phyloP scores from a whole-genome alignment of 768 basidiomycete genomes.

The Rhodocollybia butyracea region DNA sequence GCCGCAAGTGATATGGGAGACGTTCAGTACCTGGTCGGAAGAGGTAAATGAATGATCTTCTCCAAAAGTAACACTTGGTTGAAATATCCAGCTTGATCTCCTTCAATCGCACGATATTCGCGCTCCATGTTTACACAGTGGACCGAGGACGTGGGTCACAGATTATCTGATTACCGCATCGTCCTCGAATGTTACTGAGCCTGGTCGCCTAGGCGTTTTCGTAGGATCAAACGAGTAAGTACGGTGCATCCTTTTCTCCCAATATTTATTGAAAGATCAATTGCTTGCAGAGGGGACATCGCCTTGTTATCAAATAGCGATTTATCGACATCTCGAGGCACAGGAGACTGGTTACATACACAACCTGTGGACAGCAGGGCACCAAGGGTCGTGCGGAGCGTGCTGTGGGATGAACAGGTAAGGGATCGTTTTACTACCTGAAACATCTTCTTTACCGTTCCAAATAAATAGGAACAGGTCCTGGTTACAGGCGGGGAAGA shows the following conservation, averaged over 20 bases:
- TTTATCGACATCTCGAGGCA: slow-evolving; percentile 24
- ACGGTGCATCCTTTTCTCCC: background rate
- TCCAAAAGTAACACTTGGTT: background rate
- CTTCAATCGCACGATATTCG: slow-evolving; percentile 61
- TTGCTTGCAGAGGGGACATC: slow-evolving; percentile 56
- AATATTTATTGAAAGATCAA: background rate
- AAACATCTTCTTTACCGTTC: background rate
- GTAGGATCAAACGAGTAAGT: slow-evolving; percentile 74
- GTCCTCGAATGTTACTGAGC: slow-evolving; percentile 21
- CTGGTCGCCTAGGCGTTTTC: slow-evolving; percentile 49
- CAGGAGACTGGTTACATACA: slow-evolving; percentile 46
- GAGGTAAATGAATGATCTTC: slow-evolving; percentile 43
- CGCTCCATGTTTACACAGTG: slow-evolving; percentile 54
- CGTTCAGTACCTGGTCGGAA: slow-evolving; percentile 77
- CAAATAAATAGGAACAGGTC: slow-evolving; percentile 31
- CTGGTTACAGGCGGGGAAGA: slow-evolving; percentile 53
- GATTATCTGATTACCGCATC: slow-evolving; percentile 64
- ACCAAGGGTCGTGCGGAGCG: slow-evolving; percentile 55
- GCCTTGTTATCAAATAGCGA: slow-evolving; percentile 49
- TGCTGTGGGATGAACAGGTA: slow-evolving; percentile 56
- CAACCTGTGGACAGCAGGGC: slow-evolving; percentile 52
- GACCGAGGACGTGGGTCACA: slow-evolving; percentile 66
- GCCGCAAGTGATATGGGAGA: slow-evolving; percentile 94
- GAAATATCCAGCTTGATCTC: slow-evolving; percentile 50
- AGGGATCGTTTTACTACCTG: slow-evolving; percentile 8